Evolutionary conservation across 345 rosid species (phyloP), one percentile per base, ranked within the genome.

Genomic region (Tarenaya hassleriana): DNA sequence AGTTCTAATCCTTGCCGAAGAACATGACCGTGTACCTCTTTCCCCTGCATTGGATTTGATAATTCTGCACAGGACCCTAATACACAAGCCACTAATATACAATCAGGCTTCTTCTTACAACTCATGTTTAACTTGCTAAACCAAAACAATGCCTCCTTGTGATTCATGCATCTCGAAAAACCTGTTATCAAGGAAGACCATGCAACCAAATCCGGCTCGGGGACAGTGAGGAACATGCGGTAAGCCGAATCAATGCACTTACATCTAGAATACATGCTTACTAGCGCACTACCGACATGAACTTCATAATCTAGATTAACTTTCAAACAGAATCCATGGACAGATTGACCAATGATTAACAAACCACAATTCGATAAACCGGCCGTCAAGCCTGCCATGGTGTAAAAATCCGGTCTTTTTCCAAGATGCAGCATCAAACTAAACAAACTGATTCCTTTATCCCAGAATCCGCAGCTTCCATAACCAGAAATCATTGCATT

Each of bases 401-500:
- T 87, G 58, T 69, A 84, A 52, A 81, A 89, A 69, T 87, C 89
- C 4, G 94, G 85, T 50, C 39, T 48, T 41, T 55, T 57, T 46
- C 86, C 79, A 31, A 19, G 47, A 32, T 18, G 16, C 51, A 69
- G 60, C 96, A 91, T 79, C 52, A 59, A 44, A 53, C 62, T 74
- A 66, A 81, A 79, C 71, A 79, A 60, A 34, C 24, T 34, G 61
- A 84, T 67, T 35, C 84, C 88, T 69, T 64, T 46, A 41, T 37
- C 63, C 75, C 80, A 75, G 52, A 69, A 41, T 43, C 84, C 86
- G 53, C 73, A 61, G 67, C 37, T 16, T 45, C 77, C 75, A 66
- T 63, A 91, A 47, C 96, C 85, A 56, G 65, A 79, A 58, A 91
- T 67, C 81, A 91, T 77, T n/a, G 75, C 72, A 71, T 91, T 88